Evolutionary conservation across 208 protist genomes (phyloP).

Genomic region (Trypanosoma scelopori): DNA sequence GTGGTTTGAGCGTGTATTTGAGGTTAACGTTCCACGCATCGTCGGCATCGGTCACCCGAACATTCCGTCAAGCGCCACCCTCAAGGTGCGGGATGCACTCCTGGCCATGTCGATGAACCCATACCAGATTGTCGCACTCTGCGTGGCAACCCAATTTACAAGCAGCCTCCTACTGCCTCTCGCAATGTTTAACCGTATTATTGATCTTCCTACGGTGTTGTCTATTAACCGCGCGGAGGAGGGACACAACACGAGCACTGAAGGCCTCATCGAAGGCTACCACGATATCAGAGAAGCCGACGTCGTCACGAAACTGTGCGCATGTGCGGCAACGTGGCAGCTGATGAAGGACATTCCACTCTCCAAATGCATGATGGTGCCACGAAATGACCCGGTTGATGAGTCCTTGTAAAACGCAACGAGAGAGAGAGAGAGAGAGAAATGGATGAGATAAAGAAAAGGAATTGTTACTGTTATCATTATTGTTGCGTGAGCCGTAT

Average conservation of each 20-base stretch:
- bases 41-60: slow-evolving; percentile 82
- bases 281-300: slow-evolving; percentile 92
- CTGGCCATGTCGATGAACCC: slow-evolving; percentile 85
- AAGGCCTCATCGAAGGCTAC: slow-evolving; percentile 85
- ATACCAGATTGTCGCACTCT: slow-evolving; percentile 89
- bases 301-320: slow-evolving; percentile 84
- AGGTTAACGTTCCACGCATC: slow-evolving; percentile 81
- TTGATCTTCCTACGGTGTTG: slow-evolving; percentile 76
- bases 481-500: neutral
- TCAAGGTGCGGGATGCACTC: slow-evolving; percentile 69
- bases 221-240: slow-evolving; percentile 88
- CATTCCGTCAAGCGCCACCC: slow-evolving; percentile 50
- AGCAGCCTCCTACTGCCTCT: slow-evolving; percentile 89
- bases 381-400: slow-evolving; percentile 30
- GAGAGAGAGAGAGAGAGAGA: neutral
- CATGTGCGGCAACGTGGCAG: slow-evolving; percentile 74
- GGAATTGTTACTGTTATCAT: neutral
- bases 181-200: slow-evolving; percentile 72
- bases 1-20: slow-evolving; percentile 77
- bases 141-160: slow-evolving; percentile 91
- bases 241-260: slow-evolving; percentile 68
- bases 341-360: slow-evolving; percentile 78
- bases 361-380: slow-evolving; percentile 77
- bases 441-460: neutral
- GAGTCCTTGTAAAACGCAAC: slow-evolving; percentile 11